phyloP scores from a whole-genome alignment of 1,139 yeast species.

The Geotrichum klebahnii region DNA sequence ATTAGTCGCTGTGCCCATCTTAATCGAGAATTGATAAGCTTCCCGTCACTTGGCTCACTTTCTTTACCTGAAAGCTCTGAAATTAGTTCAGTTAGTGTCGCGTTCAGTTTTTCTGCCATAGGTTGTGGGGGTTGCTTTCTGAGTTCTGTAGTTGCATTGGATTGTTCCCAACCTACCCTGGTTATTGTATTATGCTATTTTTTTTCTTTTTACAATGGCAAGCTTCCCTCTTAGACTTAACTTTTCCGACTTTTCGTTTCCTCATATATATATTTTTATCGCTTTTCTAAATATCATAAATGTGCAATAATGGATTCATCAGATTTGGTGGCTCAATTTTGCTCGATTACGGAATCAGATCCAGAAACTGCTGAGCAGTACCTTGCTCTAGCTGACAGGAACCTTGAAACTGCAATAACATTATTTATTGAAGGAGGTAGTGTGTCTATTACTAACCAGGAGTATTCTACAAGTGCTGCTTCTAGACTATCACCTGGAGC shows the following conservation, averaged over 20 bases:
- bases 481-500: neutral
- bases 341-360: conserved; percentile 82
- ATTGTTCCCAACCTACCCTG: neutral
- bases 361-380: conserved; percentile 69
- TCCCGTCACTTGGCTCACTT: neutral
- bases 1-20: conserved; percentile 5
- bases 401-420: conserved; percentile 80
- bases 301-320: conserved; percentile 8
- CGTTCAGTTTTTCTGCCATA: conserved; percentile 15
- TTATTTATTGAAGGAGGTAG: conserved; percentile 75
- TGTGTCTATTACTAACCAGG: conserved; percentile 38
- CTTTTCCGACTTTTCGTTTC: neutral
- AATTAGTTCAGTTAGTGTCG: conserved; percentile 9
- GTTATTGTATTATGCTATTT: too few relatives aligned
- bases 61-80: conserved; percentile 1
- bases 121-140: neutral
- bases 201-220: too few relatives aligned
- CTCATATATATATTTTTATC: neutral
- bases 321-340: conserved; percentile 63
- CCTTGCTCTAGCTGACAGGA: conserved; percentile 71
- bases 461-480: neutral
- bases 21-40: neutral
- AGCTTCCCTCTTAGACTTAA: neutral
- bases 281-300: neutral
- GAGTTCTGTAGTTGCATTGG: neutral